Percentiles rank a stretch among this genome's conserved stretches.
Evolutionary conservation across 768 basidiomycete genomes (phyloP).

Genomic region (Clathrus columnatus): DNA sequence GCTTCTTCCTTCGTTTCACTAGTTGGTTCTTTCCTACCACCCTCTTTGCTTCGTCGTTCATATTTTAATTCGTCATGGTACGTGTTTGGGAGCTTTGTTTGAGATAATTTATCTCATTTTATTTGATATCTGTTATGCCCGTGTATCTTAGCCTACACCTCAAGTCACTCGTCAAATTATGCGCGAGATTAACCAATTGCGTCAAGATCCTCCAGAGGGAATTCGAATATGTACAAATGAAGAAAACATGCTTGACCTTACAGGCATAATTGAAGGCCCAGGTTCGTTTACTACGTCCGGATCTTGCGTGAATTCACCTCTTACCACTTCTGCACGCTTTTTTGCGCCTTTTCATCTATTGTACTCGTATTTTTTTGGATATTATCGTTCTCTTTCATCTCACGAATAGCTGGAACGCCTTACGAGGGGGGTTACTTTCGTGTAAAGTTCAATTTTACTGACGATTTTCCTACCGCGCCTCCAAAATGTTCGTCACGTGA

Average conservation of each 20-base stretch:
- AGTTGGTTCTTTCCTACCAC: not conserved
- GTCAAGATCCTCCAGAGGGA: constrained; percentile 82
- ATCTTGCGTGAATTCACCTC: constrained; percentile 3
- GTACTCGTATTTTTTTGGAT: not conserved
- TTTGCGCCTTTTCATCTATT: not conserved
- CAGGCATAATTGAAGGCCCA: constrained; percentile 84
- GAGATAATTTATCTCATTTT: too few species aligned
- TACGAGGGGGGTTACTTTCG: constrained; percentile 66
- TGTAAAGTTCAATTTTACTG: constrained; percentile 80
- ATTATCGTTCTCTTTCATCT: not conserved
- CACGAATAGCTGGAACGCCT: constrained; percentile 47
- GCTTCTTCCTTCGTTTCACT: not conserved
- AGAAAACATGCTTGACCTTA: constrained; percentile 81
- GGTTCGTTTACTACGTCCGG: constrained; percentile 39
- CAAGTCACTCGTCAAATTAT: constrained; percentile 72
- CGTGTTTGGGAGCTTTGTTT: too few species aligned
- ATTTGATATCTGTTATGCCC: too few species aligned
- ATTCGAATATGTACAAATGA: constrained; percentile 81
- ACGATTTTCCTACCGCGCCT: constrained; percentile 88
- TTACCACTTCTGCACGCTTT: constrained; percentile 10
- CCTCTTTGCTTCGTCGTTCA: not conserved
- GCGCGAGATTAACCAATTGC: constrained; percentile 76
- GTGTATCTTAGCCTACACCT: constrained; percentile 6
- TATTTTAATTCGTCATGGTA: constrained; percentile 1
- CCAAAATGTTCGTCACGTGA: constrained; percentile 68